Evolutionary conservation across 129 eudicot species (phyloP).

Genomic region (Escallonia rubra): DNA sequence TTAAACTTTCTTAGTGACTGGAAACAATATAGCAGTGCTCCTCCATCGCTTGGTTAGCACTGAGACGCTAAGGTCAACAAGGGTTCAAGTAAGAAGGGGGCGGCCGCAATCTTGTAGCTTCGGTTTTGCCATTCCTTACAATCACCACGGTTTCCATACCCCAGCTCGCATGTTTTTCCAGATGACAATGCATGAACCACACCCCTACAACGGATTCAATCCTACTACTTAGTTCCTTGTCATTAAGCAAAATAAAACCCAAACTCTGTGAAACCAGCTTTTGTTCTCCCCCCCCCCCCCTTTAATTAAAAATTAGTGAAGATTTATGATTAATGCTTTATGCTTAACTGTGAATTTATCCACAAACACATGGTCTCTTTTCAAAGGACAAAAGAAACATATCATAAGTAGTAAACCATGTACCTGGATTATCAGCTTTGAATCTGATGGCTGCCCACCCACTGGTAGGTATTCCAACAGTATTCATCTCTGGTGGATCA

Average conservation of each 20-base stretch:
- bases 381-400: no score
- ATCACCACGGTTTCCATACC: constrained; percentile 66
- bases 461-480: constrained; percentile 52
- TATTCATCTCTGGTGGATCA: constrained; percentile 59
- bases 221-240: not conserved
- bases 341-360: no score
- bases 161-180: constrained; percentile 61
- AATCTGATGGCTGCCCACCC: constrained; percentile 81
- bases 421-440: constrained; percentile 61
- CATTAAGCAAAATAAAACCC: not conserved
- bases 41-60: no score
- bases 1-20: no score
- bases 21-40: no score
- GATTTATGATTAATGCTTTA: no score
- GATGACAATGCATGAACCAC: constrained; percentile 80
- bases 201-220: constrained; percentile 34
- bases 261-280: not conserved
- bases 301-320: no score
- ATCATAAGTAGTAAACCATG: not conserved
- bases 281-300: no score
- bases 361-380: no score
- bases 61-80: constrained; percentile 20
- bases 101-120: constrained; percentile 29
- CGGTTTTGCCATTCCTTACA: constrained; percentile 38
- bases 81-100: constrained; percentile 70